Evolutionary conservation across 257 asterid species (phyloP).

Genomic region (Plectranthus barbatus): DNA sequence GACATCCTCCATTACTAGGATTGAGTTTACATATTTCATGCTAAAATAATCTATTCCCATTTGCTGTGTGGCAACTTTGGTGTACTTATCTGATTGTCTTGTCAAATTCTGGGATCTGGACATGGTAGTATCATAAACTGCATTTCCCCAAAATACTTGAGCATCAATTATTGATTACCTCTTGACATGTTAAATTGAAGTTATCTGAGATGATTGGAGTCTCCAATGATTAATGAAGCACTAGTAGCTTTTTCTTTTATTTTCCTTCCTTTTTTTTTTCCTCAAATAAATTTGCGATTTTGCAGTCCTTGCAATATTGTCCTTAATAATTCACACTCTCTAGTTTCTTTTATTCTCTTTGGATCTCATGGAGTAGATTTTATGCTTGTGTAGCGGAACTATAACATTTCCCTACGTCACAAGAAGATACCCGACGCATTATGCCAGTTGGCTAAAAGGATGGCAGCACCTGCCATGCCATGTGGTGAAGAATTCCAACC

Average conservation of each 20-base stretch:
- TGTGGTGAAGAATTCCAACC: conserved; percentile 63
- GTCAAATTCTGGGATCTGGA: too few relatives aligned
- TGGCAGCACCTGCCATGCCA: conserved; percentile 84
- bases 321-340: background rate
- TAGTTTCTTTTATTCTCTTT: background rate
- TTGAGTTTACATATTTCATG: background rate
- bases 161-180: background rate
- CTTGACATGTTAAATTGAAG: background rate
- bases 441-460: conserved; percentile 52
- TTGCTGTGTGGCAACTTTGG: background rate
- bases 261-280: too few relatives aligned
- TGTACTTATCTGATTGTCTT: too few relatives aligned
- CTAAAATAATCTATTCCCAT: background rate
- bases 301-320: background rate
- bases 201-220: background rate
- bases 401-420: conserved; percentile 74
- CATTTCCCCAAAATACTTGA: too few relatives aligned
- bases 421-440: conserved; percentile 75
- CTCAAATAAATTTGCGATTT: background rate
- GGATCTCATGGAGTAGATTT: conserved; percentile 13
- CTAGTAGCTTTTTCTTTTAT: background rate
- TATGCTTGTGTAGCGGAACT: conserved; percentile 55
- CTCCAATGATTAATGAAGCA: background rate
- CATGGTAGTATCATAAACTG: too few relatives aligned
- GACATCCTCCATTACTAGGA: too few relatives aligned